Evolutionary conservation across 2,329 filamentous ascomycete species (phyloP), one percentile per base, ranked within the genome.

Genomic region (Truncatella angustata): DNA sequence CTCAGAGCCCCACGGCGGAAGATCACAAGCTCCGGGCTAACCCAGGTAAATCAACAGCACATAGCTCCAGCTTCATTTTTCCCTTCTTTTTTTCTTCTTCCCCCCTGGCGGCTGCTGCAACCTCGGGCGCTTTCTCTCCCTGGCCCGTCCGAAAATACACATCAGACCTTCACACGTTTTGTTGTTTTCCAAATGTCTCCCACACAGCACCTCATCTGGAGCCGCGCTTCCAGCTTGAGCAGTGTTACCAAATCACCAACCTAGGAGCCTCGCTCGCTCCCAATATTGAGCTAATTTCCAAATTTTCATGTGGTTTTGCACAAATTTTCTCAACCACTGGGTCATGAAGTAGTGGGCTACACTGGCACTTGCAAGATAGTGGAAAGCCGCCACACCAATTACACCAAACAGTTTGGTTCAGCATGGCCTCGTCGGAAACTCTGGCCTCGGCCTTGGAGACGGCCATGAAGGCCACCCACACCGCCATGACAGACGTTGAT

Each of bases 361-460:
- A n/a, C n/a, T n/a, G n/a, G n/a, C n/a, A n/a, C n/a, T n/a, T 18
- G 37, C 37, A 21, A 32, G 28, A 5, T 26, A 50, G 32, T 35
- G 16, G 23, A 26, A 40, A 42, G 24, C 16, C 21, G 23, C 30
- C 16, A 18, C 30, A n/a, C n/a, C n/a, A n/a, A n/a, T n/a, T n/a
- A n/a, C n/a, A n/a, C n/a, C n/a, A n/a, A n/a, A n/a, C n/a, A n/a
- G n/a, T n/a, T n/a, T n/a, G n/a, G n/a, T n/a, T n/a, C 28, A 51
- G 20, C 34, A 55, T 50, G 50, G 55, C 54, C 54, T 49, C 64
- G 30, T 60, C 63, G 18, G 52, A 62, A 46, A 60, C 56, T 39
- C 48, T 63, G 30, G 61, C 64, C 18, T 56, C 56, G 44, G 56
- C 60, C 26, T 54, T 61, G 51, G 55, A 60, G 24, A 59, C 52